Base-by-base conservation (phyloP, 108 stramenopile species). In the Aurantiochytrium sp. region DNA sequence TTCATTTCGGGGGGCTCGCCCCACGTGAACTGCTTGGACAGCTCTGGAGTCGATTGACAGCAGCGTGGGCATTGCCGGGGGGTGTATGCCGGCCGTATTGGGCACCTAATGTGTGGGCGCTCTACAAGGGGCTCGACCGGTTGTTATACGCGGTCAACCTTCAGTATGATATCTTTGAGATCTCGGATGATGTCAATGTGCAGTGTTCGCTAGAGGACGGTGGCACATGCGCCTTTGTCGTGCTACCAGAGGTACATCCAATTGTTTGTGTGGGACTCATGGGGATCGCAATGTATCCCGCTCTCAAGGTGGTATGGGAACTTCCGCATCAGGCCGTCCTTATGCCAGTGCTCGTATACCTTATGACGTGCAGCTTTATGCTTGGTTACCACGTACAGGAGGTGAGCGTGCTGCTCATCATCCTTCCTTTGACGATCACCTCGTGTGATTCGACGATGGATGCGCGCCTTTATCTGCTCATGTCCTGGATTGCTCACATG, bases 381-480 rank as follows among this genome's bases (percentile, higher is more conserved):
- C 51, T 83, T 0, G 76, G 76, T 45, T 83, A 53, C 1, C 76
- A 83, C 51, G 76, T 83, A 16, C 76, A 83, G 16, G 76, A 83
- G 76, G 49, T 53, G 10, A 47, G 51, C 25, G 76, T 83, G 76
- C 45, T 83, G 45, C 45, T 83, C 0, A 83, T 83, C 12, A 83
- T 53, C 4, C 49, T 83, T 12, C 76, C 76, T 43, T 23, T 83
- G 51, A 83, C 76, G 1, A 47, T 83, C 23, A 53, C 76, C 25
- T 47, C 76, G 51, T 83, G 76, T 35, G 76, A 83, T 53, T 83
- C 76, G n/a, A 83, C 76, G 14, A 83, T 83, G 76, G 76, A 83
- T 23, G 76, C 76, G 25, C 45, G 76, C 14, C 76, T 83, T 43
- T 83, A 53, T 35, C 51, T 83, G 51, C 76, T 83, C 76, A 83